Evolutionary conservation across 805 yeast species (phyloP).

Genomic region (Torulaspora maleeae): DNA sequence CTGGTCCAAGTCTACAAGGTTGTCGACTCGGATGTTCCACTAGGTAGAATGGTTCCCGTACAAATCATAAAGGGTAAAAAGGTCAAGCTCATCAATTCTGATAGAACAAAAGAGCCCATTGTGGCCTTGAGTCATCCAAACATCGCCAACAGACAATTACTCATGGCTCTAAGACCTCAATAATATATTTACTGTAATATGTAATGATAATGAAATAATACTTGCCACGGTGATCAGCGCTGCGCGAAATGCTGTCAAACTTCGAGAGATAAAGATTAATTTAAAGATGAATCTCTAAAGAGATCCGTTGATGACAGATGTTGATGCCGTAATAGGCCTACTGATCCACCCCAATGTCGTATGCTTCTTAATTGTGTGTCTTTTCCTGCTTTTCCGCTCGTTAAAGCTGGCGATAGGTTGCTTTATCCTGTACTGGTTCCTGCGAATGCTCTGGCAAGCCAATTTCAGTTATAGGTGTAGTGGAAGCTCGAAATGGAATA

Average conservation of each 20-base stretch:
- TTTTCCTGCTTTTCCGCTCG: conserved; percentile 7
- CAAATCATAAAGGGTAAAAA: conserved; percentile 74
- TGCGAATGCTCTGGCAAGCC: conserved; percentile 6
- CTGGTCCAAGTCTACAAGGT: conserved; percentile 63
- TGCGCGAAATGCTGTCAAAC: not conserved
- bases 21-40: conserved; percentile 24
- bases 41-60: conserved; percentile 42
- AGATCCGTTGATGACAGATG: conserved; percentile 3
- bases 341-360: conserved; percentile 19
- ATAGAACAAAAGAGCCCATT: conserved; percentile 37
- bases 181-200: not conserved
- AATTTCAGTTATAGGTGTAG: conserved; percentile 9
- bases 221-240: not conserved
- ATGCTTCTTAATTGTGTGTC: conserved; percentile 17
- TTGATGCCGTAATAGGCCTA: conserved; percentile 20
- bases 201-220: conserved; percentile 1
- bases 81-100: conserved; percentile 43
- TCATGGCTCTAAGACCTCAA: conserved; percentile 26
- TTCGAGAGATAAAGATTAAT: not conserved
- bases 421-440: conserved; percentile 11
- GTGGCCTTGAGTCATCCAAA: conserved; percentile 61
- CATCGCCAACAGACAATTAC: conserved; percentile 55
- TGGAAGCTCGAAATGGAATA: conserved; percentile 11
- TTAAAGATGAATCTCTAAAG: not conserved
- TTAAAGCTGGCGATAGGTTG: not conserved